phyloP scores from a whole-genome alignment of 2,329 filamentous ascomycete genomes.

The Colletotrichum cuscutae region DNA sequence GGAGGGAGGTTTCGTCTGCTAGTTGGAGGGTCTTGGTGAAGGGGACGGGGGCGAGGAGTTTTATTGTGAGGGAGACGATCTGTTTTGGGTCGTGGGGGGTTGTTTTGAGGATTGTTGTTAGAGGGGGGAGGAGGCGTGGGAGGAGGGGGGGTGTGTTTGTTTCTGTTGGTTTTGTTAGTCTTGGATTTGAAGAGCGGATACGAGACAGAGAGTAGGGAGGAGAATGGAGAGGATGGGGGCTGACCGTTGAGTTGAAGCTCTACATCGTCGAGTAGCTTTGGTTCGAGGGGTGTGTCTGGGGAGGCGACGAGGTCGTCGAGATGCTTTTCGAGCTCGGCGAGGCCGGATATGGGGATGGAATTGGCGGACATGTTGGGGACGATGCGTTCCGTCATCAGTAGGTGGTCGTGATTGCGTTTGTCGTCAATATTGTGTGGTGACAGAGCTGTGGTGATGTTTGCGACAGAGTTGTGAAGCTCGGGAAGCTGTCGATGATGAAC shows the following conservation, averaged over 20 bases:
- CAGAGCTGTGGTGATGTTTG: not conserved
- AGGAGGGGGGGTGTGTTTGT: constrained; percentile 60
- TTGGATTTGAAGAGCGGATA: not conserved
- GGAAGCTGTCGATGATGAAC: not conserved
- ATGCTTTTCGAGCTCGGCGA: constrained; percentile 65
- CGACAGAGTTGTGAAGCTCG: not conserved
- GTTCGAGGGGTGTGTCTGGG: constrained; percentile 53
- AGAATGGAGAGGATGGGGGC: not conserved
- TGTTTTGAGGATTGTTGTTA: constrained; percentile 59
- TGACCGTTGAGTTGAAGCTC: constrained; percentile 67
- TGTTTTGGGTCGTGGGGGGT: constrained; percentile 61
- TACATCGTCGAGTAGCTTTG: constrained; percentile 67
- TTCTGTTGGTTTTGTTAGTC: constrained; percentile 46
- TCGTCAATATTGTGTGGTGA: constrained; percentile 26
- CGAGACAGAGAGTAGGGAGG: no score
- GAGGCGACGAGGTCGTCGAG: constrained; percentile 60
- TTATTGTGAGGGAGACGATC: constrained; percentile 63
- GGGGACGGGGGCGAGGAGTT: constrained; percentile 63
- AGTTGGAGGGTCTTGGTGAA: constrained; percentile 63
- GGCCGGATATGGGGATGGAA: constrained; percentile 58
- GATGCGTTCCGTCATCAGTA: constrained; percentile 42
- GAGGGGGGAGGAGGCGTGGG: not conserved
- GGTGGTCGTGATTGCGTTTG: constrained; percentile 9
- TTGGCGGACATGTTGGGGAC: constrained; percentile 53
- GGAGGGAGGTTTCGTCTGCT: constrained; percentile 60